A percentile compares a stretch with the other conserved stretches of the same genome.
Conservation (phyloP, 2,329 filamentous ascomycete genomes). For the Triangularia verruculosa region DNA sequence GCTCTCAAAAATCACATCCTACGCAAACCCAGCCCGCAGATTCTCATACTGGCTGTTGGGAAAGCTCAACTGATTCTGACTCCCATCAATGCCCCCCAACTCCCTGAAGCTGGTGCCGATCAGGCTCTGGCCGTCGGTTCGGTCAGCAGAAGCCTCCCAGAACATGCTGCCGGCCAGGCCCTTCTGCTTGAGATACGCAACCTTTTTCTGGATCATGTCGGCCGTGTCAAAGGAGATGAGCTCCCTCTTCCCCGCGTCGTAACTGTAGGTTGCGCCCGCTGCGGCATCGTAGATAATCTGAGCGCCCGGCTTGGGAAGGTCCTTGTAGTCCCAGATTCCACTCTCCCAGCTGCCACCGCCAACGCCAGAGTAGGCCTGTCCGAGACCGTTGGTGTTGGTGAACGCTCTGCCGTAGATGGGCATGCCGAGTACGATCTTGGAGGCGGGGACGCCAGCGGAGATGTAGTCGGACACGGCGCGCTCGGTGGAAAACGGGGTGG, state of each 20-base stretch:
- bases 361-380: constrained; percentile 59
- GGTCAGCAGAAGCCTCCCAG: constrained; percentile 77
- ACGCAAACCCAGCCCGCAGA: constrained; percentile 32
- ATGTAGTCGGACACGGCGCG: constrained; percentile 65
- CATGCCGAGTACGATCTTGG: constrained; percentile 74
- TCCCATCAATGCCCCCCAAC: constrained; percentile 46
- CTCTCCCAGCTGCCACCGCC: constrained; percentile 70
- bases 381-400: constrained; percentile 60
- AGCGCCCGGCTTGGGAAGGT: constrained; percentile 61
- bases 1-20: no score
- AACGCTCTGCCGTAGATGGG: constrained; percentile 78
- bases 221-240: constrained; percentile 72
- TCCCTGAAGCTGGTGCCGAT: constrained; percentile 46
- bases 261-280: constrained; percentile 67
- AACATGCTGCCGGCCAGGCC: constrained; percentile 78
- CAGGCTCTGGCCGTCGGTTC: constrained; percentile 57
- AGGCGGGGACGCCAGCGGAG: constrained; percentile 55
- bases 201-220: constrained; percentile 59
- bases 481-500: constrained; percentile 68
- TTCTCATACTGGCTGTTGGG: constrained; percentile 56
- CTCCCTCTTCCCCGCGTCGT: constrained; percentile 56
- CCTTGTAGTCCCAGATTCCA: constrained; percentile 81
- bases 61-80: constrained; percentile 49
- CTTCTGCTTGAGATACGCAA: constrained; percentile 58
- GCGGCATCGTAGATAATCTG: constrained; percentile 55